phyloP scores from a whole-genome alignment of 805 yeast species.

The Brettanomyces bruxellensis region DNA sequence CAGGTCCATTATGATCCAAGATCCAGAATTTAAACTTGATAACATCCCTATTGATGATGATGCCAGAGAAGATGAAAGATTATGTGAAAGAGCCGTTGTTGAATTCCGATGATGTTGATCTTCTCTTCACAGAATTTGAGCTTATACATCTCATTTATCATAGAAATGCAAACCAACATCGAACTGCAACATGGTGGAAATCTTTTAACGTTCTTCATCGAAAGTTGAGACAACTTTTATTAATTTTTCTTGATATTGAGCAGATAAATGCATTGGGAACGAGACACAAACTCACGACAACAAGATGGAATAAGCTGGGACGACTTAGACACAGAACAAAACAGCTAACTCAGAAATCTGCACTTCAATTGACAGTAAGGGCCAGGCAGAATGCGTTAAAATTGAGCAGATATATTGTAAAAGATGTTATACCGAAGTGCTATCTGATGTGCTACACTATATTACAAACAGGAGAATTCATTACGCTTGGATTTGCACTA shows the following conservation, averaged over 20 bases:
- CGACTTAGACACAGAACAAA: constrained; percentile 7
- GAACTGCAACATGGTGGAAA: constrained; percentile 69
- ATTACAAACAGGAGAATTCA: constrained; percentile 67
- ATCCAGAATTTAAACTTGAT: too few relatives aligned
- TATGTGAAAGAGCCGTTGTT: too few relatives aligned
- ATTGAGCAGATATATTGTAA: constrained; percentile 22
- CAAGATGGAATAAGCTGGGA: constrained; percentile 6
- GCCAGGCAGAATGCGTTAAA: not conserved
- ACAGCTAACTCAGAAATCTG: constrained; percentile 3
- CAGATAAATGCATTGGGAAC: constrained; percentile 5
- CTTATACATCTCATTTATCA: constrained; percentile 58
- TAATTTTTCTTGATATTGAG: constrained; percentile 19
- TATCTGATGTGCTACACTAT: constrained; percentile 58
- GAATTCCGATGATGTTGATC: too few relatives aligned
- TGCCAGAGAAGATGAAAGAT: too few relatives aligned
- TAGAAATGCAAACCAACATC: constrained; percentile 70
- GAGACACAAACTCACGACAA: constrained; percentile 4
- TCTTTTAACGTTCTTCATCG: constrained; percentile 57
- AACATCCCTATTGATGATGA: too few relatives aligned
- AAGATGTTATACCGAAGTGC: constrained; percentile 34
- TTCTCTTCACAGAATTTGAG: constrained; percentile 39
- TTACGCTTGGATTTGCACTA: constrained; percentile 62
- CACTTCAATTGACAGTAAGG: constrained; percentile 2
- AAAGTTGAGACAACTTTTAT: constrained; percentile 32
- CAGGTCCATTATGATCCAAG: too few relatives aligned